Percentiles rank a stretch among this genome's conserved stretches.
phyloP scores from a whole-genome alignment of 2,329 filamentous ascomycete species.

The Cladosporium austrohemisphaericum region DNA sequence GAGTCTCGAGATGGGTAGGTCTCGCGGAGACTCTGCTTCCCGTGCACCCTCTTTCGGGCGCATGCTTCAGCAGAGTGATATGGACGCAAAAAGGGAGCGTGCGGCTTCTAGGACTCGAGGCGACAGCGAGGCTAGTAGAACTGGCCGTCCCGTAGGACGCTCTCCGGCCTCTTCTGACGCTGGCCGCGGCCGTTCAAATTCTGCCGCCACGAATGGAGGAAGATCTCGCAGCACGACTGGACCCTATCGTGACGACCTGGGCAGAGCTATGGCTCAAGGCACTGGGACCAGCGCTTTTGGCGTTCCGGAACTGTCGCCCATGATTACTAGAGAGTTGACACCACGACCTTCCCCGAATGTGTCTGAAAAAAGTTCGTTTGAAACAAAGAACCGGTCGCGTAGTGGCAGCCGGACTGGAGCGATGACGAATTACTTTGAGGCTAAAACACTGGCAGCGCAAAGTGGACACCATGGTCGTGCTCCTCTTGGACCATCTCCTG shows the following conservation, averaged over 20 bases:
- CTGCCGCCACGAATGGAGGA: conserved; percentile 46
- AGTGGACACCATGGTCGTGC: neutral
- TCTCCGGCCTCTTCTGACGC: conserved; percentile 39
- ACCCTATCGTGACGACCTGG: conserved; percentile 50
- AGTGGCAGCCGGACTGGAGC: conserved; percentile 21
- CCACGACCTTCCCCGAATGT: conserved; percentile 26
- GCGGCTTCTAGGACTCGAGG: conserved; percentile 32
- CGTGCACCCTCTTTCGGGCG: conserved; percentile 21
- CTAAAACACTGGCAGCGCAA: conserved; percentile 18
- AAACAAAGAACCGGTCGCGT: conserved; percentile 16
- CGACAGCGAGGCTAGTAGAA: conserved; percentile 33
- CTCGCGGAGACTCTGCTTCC: conserved; percentile 25
- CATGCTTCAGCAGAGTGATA: conserved; percentile 18
- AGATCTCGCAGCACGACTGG: conserved; percentile 53
- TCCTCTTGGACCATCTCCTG: conserved; percentile 19
- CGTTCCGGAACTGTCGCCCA: conserved; percentile 33
- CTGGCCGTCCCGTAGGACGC: conserved; percentile 20
- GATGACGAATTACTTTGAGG: conserved; percentile 28
- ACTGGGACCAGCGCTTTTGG: conserved; percentile 32
- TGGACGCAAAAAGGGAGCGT: conserved; percentile 33
- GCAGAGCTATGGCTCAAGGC: conserved; percentile 48
- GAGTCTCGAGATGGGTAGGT: conserved; percentile 24
- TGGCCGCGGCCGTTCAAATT: conserved; percentile 50
- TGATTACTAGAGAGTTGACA: conserved; percentile 34
- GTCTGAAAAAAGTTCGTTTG: conserved; percentile 24